Base-by-base conservation (phyloP, 495 filamentous ascomycete genomes). In the Penicillium paradoxum region DNA sequence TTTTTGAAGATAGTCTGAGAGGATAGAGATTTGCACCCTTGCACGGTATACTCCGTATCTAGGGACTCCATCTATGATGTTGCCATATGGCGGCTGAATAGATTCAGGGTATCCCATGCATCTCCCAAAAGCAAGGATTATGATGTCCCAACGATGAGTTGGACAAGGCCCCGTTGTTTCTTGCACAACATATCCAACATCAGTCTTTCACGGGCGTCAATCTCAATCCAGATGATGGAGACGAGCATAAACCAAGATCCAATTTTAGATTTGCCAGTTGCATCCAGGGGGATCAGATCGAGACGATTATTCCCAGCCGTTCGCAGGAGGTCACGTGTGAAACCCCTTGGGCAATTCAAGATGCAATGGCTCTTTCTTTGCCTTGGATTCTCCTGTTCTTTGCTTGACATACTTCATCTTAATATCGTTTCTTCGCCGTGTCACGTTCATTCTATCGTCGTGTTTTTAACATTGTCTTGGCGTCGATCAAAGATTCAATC, bases 281-380 rank as follows among this genome's bases (percentile, higher is more conserved):
- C 44, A 18, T 46, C 29, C 17, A 45, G 27, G 30, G 30, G 44
- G 24, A 27, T 27, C 24, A 3, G 7, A 27, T 27, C 24, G 7
- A 3, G 24, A 27, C 3, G 24, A 27, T 27, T 3, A 27, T 27
- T 27, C 24, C 24, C 24, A 27, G 32, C 32, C 37, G 48, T 50
- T 40, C 29, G 25, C 48, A 27, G 37, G 11, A 14, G 18, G 27
- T 50, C 48, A 50, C 48, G 48, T 50, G 48, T 1, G 2, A 13
- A 15, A 19, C 49, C 49, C 49, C 49, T 41, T 43, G 19, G 22
- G 37, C 15, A 30, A 30, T 41, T 50, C 32, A 24, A 27, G 45
- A 36, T 6, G 11, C n/a, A 27, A 9, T 32, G 22, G 39, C 14
- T 24, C 15, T 34, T 48, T 37, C 19, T 25, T 50, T 17, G 15